These are phyloP conservation scores for Tetrahymena borealis DNA, from an alignment of 73 alveolate genomes.

Conservation along the genomic window DNA sequence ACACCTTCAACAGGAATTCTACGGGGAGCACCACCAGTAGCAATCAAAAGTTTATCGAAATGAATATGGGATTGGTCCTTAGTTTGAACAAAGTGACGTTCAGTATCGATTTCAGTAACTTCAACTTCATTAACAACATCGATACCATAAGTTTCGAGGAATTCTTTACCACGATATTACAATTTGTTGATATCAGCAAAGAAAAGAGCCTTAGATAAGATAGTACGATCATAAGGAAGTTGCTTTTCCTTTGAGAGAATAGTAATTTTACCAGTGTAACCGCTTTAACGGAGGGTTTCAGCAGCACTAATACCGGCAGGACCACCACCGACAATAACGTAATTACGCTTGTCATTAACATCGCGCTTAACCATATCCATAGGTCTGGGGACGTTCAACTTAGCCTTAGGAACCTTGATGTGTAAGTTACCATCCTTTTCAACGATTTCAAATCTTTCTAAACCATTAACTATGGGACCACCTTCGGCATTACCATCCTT, in stretches of 20 bases:
- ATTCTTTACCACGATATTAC: conserved; percentile 39
- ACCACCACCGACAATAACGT: conserved; percentile 90
- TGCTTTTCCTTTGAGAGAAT: conserved; percentile 62
- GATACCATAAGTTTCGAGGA: conserved; percentile 53
- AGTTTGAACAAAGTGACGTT: conserved; percentile 38
- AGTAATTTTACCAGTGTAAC: conserved; percentile 75
- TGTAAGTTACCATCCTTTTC: conserved; percentile 59
- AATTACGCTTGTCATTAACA: conserved; percentile 50
- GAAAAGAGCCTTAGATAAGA: conserved; percentile 49
- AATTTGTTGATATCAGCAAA: conserved; percentile 34
- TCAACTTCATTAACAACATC: conserved; percentile 29
- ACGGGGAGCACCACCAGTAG: conserved; percentile 75
- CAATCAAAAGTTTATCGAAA: conserved; percentile 73
- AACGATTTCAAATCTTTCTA: conserved; percentile 63
- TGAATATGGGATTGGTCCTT: conserved; percentile 41
- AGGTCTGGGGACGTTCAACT: conserved; percentile 32
- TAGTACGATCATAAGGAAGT: conserved; percentile 80
- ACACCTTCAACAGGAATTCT: conserved; percentile 55
- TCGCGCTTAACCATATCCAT: conserved; percentile 72
- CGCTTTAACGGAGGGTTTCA: conserved; percentile 77
- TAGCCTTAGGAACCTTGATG: conserved; percentile 57
- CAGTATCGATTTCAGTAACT: conserved; percentile 49
- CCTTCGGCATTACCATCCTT: conserved; percentile 69
- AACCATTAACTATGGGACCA: conserved; percentile 81
- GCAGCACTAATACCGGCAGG: conserved; percentile 90